Base-by-base conservation (phyloP, 352 stramenopile species). In the Phytophthora palmivora region DNA sequence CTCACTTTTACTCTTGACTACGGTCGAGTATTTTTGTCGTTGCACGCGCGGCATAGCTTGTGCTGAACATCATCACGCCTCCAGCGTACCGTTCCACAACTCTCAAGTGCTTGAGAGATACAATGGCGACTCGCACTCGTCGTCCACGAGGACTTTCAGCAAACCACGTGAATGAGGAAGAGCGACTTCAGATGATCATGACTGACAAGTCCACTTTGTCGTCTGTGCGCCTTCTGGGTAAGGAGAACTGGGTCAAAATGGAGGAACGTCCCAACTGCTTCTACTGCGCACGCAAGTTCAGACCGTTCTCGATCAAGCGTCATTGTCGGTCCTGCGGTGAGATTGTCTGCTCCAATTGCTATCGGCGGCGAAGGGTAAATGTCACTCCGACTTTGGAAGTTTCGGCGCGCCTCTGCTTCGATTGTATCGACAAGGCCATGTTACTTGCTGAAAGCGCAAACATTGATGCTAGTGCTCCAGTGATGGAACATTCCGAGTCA, bases 291-390 rank as follows among this genome's bases (percentile, higher is more conserved):
- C 71, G 74, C 44, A 91, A 82, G 66, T 95, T 96, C 52, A 82
- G 76, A 2, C 76, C 84, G 0, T 92, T 96, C 41, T 77, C 74
- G 22, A 69, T 89, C 32, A 88, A 90, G 58, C 83, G 91, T 44
- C 84, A 96, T 58, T 96, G 88, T 46, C 86, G 85, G 30, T 82
- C 69, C 0, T 96, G 88, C 32, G 87, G 86, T 10, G 85, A 94
- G 24, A 72, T 96, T 19, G 78, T 95, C 14, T 96, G 88, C 58
- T 84, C 74, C 49, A 74, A 66, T 12, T 96, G 88, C 71, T 91
- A 89, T 38, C 66, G 73, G 7, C 76, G 84, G 36, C 76, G 84
- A 33, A 72, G 74, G 18, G 84, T 95, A 6, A 68, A 72, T 16
- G 70, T 81, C 6, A 70, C 63, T 0, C 32, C 59, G 6, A 65